Conservation (phyloP, 306 rosid species). For the Cicer arietinum region DNA sequence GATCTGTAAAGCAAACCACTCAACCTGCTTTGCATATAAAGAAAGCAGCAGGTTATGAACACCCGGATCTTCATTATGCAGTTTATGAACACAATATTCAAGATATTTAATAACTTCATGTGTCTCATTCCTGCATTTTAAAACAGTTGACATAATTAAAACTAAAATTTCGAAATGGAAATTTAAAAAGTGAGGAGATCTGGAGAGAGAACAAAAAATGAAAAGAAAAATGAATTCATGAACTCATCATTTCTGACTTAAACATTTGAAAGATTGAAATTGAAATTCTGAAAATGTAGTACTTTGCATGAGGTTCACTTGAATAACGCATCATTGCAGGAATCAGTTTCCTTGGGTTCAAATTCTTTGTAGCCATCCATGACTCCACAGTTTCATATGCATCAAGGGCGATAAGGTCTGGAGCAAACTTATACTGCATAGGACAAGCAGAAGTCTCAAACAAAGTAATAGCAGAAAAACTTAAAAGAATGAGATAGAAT, state of each 20-base stretch:
- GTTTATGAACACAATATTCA: slow-evolving; percentile 89
- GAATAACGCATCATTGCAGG: slow-evolving; percentile 99
- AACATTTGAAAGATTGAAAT: slow-evolving; percentile 44
- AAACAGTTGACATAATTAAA: slow-evolving; percentile 38
- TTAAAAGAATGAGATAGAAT: slow-evolving; percentile 22
- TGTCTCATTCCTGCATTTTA: slow-evolving; percentile 86
- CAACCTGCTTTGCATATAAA: slow-evolving; percentile 94
- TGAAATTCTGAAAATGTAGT: slow-evolving; percentile 42
- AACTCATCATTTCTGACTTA: slow-evolving; percentile 30
- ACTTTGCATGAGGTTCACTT: slow-evolving; percentile 99
- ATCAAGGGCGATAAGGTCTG: slow-evolving; percentile 95
- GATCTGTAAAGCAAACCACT: slow-evolving; percentile 42
- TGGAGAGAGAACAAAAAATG: no score
- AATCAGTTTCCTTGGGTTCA: slow-evolving; percentile 94
- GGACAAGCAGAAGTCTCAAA: slow-evolving; percentile 27
- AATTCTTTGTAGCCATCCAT: slow-evolving; percentile 89
- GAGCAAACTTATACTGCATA: slow-evolving; percentile 93
- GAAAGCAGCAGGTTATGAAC: slow-evolving; percentile 94
- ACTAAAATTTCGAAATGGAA: background rate
- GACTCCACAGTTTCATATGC: slow-evolving; percentile 99
- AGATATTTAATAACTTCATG: slow-evolving; percentile 97
- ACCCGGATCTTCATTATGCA: slow-evolving; percentile 98
- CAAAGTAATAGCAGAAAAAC: slow-evolving; percentile 2
- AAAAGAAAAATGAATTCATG: slow-evolving; percentile 1
- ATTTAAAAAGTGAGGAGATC: no score